Evolutionary conservation across 345 rosid species (phyloP).

Genomic region (Gossypium arboreum): DNA sequence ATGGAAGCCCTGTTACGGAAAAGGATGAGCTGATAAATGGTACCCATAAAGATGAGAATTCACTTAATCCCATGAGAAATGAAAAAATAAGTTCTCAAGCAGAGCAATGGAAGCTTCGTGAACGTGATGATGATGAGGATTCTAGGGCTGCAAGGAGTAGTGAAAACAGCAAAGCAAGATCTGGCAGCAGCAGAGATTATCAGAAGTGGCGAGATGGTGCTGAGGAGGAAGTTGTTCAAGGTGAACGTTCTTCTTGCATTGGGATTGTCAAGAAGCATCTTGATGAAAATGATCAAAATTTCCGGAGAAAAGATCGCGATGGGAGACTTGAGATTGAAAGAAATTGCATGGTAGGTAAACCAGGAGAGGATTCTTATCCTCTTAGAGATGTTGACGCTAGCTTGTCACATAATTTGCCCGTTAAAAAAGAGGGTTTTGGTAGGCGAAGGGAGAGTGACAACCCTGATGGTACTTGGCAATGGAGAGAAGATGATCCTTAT

Average conservation of each 20-base stretch:
- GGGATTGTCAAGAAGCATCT: slow-evolving; percentile 44
- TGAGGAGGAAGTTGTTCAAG: slow-evolving; percentile 92
- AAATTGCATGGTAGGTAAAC: slow-evolving; percentile 38
- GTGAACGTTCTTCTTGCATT: slow-evolving; percentile 36
- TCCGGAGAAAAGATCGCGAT: slow-evolving; percentile 57
- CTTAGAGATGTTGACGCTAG: slow-evolving; percentile 53
- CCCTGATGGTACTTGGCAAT: slow-evolving; percentile 55
- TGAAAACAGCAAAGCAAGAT: slow-evolving; percentile 86
- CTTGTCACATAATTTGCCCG: slow-evolving; percentile 32
- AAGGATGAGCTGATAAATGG: slow-evolving; percentile 40
- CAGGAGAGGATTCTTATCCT: slow-evolving; percentile 56
- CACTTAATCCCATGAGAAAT: slow-evolving; percentile 30
- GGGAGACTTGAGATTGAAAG: slow-evolving; percentile 64
- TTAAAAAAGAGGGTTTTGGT: slow-evolving; percentile 55
- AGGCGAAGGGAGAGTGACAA: slow-evolving; percentile 63
- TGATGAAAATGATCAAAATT: slow-evolving; percentile 48
- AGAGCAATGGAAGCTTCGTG: slow-evolving; percentile 42
- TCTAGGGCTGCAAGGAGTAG: slow-evolving; percentile 85
- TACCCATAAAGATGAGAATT: slow-evolving; percentile 25
- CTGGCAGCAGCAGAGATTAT: slow-evolving; percentile 78
- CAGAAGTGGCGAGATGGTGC: slow-evolving; percentile 59
- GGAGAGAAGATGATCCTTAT: slow-evolving; percentile 58
- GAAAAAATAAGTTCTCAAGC: slow-evolving; percentile 37
- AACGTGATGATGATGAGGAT: slow-evolving; percentile 65
- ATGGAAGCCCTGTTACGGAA: slow-evolving; percentile 49